Percentiles rank a stretch among this genome's conserved stretches.
phyloP scores from a whole-genome alignment of 257 asterid genomes.

The Nicotiana otophora region DNA sequence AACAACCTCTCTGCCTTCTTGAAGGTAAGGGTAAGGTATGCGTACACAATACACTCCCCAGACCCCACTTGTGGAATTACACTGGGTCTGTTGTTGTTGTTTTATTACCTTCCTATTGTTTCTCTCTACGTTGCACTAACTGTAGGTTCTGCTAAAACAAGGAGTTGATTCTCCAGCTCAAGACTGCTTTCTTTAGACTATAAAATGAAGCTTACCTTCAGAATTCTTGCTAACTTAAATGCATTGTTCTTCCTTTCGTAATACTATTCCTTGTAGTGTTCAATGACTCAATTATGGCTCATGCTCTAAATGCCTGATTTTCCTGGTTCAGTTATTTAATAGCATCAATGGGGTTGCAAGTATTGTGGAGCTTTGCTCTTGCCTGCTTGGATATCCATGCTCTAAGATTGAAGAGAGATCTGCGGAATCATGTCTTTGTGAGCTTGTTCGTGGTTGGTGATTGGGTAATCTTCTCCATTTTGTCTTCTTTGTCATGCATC shows the following conservation, averaged over 20 bases:
- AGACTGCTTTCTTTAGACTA: no score
- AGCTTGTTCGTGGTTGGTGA: constrained; percentile 86
- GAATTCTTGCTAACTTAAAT: constrained; percentile 11
- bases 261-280: neutral
- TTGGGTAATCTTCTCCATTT: constrained; percentile 54
- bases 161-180: no score
- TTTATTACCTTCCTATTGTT: no score
- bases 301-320: neutral
- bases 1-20: no score
- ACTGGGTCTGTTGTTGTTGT: no score
- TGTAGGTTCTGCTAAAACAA: no score
- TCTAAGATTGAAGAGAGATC: constrained; percentile 69
- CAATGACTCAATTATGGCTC: neutral
- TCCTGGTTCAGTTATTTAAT: constrained; percentile 66
- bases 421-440: constrained; percentile 53
- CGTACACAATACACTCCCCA: no score
- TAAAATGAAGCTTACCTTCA: neutral
- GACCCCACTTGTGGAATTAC: no score
- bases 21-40: no score
- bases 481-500: constrained; percentile 3
- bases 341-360: constrained; percentile 95
- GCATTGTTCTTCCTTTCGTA: neutral
- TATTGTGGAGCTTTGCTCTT: constrained; percentile 87
- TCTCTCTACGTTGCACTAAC: no score
- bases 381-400: constrained; percentile 83